Percentiles rank a stretch among this genome's conserved stretches.
These are phyloP conservation scores for Alternaria sp. DNA, from an alignment of 2,329 filamentous ascomycete species.

Conservation along the genomic window DNA sequence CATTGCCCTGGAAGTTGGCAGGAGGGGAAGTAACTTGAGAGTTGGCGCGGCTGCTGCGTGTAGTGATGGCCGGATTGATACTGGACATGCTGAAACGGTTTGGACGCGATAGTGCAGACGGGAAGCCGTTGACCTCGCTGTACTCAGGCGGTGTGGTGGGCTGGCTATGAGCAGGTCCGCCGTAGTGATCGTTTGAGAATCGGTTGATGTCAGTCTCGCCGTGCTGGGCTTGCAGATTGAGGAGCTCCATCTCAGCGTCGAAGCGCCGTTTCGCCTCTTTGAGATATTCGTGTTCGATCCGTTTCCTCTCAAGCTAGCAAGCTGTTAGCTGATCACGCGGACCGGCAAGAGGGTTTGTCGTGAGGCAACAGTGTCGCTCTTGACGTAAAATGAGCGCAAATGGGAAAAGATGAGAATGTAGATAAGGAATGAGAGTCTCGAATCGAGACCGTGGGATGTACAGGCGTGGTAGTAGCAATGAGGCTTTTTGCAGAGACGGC, in stretches of 20 bases:
- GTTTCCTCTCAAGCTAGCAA: constrained; percentile 87
- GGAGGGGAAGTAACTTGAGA: constrained; percentile 84
- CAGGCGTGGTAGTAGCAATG: constrained; percentile 28
- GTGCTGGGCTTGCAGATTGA: constrained; percentile 83
- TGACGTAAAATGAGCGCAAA: constrained; percentile 19
- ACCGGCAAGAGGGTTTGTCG: constrained; percentile 20
- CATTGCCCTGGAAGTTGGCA: constrained; percentile 59
- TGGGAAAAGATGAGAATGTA: constrained; percentile 19
- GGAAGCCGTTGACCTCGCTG: constrained; percentile 79
- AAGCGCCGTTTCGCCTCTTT: constrained; percentile 89
- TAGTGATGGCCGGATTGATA: constrained; percentile 69
- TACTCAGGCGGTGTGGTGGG: constrained; percentile 97
- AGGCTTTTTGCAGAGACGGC: constrained; percentile 13
- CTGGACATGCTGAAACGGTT: constrained; percentile 91
- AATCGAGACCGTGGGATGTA: constrained; percentile 29
- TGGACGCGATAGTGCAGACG: constrained; percentile 80
- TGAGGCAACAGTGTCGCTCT: constrained; percentile 26
- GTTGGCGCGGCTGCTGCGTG: constrained; percentile 75
- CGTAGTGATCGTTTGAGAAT: constrained; percentile 79
- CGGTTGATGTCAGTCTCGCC: constrained; percentile 86
- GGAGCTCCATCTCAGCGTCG: constrained; percentile 89
- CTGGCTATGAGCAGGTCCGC: constrained; percentile 79
- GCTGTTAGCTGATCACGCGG: constrained; percentile 39
- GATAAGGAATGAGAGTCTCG: constrained; percentile 19
- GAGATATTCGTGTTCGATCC: constrained; percentile 89